Percentiles rank a stretch among this genome's conserved stretches.
phyloP scores from a whole-genome alignment of 2,329 filamentous ascomycete genomes.

The Gliomastix tumulicola region DNA sequence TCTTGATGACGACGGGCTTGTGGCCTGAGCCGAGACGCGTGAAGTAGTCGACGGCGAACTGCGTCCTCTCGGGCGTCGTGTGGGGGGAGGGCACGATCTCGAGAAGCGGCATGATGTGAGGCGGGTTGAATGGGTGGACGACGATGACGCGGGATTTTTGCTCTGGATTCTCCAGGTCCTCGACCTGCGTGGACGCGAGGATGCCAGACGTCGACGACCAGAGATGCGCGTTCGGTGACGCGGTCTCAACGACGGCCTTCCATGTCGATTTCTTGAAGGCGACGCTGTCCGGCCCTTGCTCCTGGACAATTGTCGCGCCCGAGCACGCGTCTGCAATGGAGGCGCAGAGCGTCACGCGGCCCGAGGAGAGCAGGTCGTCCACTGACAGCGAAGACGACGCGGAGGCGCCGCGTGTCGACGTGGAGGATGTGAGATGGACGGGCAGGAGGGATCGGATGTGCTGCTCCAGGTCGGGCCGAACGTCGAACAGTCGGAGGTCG shows the following conservation, averaged over 20 bases:
- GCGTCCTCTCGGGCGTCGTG: conserved; percentile 1
- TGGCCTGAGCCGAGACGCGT: background rate
- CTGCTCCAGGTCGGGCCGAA: conserved; percentile 33
- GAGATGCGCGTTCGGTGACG: conserved; percentile 34
- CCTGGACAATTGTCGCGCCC: conserved; percentile 46
- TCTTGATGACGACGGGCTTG: conserved; percentile 5
- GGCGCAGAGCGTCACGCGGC: conserved; percentile 21
- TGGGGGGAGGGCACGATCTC: conserved; percentile 41
- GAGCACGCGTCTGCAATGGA: conserved; percentile 32
- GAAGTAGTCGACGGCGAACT: conserved; percentile 3
- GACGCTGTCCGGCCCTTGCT: conserved; percentile 49
- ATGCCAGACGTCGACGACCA: conserved; percentile 55
- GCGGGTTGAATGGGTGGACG: conserved; percentile 56
- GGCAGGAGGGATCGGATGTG: conserved; percentile 26
- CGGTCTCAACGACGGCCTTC: conserved; percentile 38
- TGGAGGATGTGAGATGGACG: background rate
- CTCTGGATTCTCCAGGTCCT: conserved; percentile 11
- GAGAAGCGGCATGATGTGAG: conserved; percentile 53
- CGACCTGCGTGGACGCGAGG: conserved; percentile 38
- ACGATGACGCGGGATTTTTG: conserved; percentile 39
- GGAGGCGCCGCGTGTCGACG: too few relatives aligned
- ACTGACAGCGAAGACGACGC: conserved; percentile 9
- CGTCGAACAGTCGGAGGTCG: conserved; percentile 40
- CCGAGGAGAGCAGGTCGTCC: background rate
- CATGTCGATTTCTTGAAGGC: conserved; percentile 44